A percentile compares a stretch with the other conserved stretches of the same genome.
Evolutionary conservation across 305 asterid species (phyloP).

Genomic region (Caryopteris hybrid): DNA sequence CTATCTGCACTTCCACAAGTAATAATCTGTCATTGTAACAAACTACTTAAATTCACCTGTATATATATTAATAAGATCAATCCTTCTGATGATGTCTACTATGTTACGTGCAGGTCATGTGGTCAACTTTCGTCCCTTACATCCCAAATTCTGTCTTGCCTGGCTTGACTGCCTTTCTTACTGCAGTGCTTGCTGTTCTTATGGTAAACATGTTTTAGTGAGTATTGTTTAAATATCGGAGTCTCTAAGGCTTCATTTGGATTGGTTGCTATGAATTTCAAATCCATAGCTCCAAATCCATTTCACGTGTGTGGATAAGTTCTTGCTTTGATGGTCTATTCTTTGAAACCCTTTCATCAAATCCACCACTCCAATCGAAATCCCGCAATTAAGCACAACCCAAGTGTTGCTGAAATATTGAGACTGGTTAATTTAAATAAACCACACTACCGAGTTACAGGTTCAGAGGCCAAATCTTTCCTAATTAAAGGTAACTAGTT

Average conservation of each 20-base stretch:
- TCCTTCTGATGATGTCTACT: neutral
- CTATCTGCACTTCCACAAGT: slow-evolving; percentile 92
- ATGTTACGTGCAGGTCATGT: slow-evolving; percentile 70
- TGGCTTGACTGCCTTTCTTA: slow-evolving; percentile 52
- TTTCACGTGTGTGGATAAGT: neutral
- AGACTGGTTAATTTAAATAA: neutral
- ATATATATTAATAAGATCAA: neutral
- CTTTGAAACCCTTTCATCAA: too few relatives aligned
- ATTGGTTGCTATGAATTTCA: neutral
- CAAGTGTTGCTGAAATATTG: neutral
- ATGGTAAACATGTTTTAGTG: slow-evolving; percentile 47
- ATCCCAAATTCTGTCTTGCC: slow-evolving; percentile 84
- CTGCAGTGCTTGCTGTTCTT: slow-evolving; percentile 53
- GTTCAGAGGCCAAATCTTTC: too few relatives aligned
- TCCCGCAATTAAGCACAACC: too few relatives aligned
- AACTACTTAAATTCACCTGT: neutral
- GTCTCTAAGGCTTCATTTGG: too few relatives aligned
- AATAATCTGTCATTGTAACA: slow-evolving; percentile 4
- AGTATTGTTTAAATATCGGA: neutral
- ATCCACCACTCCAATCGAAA: too few relatives aligned
- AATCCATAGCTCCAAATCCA: neutral
- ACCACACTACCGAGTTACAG: neutral
- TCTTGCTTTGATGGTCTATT: neutral
- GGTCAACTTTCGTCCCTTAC: slow-evolving; percentile 95
- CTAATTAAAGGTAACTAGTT: neutral